These are phyloP conservation scores for Mycena venus DNA, from an alignment of 768 basidiomycete genomes.

Conservation along the genomic window DNA sequence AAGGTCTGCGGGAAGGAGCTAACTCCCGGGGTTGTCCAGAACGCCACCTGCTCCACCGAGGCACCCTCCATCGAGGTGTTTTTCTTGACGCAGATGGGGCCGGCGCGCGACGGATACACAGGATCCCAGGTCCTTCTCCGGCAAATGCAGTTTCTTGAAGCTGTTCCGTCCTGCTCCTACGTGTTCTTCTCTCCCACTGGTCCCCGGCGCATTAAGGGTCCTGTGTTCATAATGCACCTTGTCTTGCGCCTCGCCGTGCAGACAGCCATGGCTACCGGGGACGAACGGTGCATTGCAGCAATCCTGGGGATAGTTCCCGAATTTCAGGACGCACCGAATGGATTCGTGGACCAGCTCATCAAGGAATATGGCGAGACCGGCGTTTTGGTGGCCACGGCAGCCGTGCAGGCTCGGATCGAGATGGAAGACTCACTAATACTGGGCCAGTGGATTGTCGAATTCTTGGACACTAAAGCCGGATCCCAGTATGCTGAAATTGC, in stretches of 20 bases:
- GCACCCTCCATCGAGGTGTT: constrained; percentile 7
- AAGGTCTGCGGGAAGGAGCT: constrained; percentile 15
- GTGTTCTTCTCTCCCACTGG: constrained; percentile 9
- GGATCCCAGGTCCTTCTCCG: constrained; percentile 10
- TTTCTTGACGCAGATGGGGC: constrained; percentile 7
- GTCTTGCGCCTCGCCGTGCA: constrained; percentile 3
- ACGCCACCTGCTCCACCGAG: background rate
- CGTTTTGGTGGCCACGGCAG: constrained; percentile 1
- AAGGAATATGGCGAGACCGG: constrained; percentile 3
- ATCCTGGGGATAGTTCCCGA: background rate
- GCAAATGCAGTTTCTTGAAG: constrained; percentile 17
- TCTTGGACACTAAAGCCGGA: constrained; percentile 4
- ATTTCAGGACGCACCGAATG: constrained; percentile 12
- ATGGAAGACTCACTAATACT: constrained; percentile 3
- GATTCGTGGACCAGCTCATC: constrained; percentile 2
- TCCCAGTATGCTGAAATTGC: constrained; percentile 8
- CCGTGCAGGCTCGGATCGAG: constrained; percentile 10
- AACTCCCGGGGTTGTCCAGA: background rate
- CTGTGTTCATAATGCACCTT: background rate
- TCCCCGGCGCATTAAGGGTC: background rate
- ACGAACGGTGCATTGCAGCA: constrained; percentile 5
- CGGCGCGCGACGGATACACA: constrained; percentile 8
- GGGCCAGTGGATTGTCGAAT: constrained; percentile 3
- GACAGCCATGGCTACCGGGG: constrained; percentile 6
- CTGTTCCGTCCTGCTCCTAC: background rate